Evolutionary conservation across 495 filamentous ascomycete genomes (phyloP).

Genomic region (Penicillium coprophilum): DNA sequence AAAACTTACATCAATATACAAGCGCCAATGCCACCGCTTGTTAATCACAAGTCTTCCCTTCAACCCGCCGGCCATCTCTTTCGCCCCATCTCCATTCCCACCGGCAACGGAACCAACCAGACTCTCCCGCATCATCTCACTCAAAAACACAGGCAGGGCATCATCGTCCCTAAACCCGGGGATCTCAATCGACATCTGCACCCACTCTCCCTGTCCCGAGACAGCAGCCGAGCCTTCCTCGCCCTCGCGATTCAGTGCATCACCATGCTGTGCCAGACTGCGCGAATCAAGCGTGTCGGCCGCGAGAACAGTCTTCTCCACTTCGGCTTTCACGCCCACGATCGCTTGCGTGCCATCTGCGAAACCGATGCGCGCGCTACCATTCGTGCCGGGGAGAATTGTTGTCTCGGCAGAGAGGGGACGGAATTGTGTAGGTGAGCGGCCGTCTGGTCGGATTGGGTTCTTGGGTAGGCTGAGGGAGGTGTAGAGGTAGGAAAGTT

Average conservation of each 20-base stretch:
- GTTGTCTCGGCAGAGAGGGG: constrained; percentile 85
- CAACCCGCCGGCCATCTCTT: constrained; percentile 58
- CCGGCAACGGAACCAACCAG: constrained; percentile 58
- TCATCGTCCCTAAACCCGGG: constrained; percentile 89
- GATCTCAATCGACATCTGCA: constrained; percentile 82
- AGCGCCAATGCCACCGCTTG: constrained; percentile 86
- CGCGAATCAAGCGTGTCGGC: constrained; percentile 35
- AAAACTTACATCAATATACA: constrained; percentile 85
- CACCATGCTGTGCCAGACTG: constrained; percentile 29
- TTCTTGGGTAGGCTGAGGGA: constrained; percentile 70
- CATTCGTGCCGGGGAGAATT: constrained; percentile 85
- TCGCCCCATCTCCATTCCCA: constrained; percentile 13
- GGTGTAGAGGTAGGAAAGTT: constrained; percentile 92
- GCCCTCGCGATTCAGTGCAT: constrained; percentile 30
- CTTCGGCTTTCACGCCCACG: constrained; percentile 91
- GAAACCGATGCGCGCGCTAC: constrained; percentile 89
- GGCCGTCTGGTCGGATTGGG: constrained; percentile 89
- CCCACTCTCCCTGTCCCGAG: constrained; percentile 59
- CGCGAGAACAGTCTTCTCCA: constrained; percentile 62
- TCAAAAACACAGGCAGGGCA: constrained; percentile 80
- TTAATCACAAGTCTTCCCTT: constrained; percentile 78
- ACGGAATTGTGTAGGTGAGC: constrained; percentile 82
- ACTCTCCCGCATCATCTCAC: constrained; percentile 84
- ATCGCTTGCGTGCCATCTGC: constrained; percentile 94
- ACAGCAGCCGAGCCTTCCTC: constrained; percentile 32